Evolutionary conservation across 2,329 filamentous ascomycete genomes (phyloP).

Genomic region (Alternaria brassicae): DNA sequence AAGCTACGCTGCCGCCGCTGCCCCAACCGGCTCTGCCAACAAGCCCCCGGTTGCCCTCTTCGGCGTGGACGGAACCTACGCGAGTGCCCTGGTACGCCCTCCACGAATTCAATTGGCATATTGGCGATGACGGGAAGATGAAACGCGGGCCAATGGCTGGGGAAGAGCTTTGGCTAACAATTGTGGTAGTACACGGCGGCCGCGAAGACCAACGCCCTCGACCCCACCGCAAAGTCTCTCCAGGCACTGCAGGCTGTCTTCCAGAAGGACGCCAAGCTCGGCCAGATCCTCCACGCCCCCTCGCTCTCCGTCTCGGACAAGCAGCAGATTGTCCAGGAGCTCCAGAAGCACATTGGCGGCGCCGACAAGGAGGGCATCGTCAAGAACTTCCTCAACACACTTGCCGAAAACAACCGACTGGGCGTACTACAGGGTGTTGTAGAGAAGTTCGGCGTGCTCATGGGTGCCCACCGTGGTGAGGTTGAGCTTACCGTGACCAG

Average conservation of each 20-base stretch:
- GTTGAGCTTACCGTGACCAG: conserved; percentile 91
- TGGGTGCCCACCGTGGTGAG: conserved; percentile 90
- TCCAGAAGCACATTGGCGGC: conserved; percentile 79
- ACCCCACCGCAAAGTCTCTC: conserved; percentile 83
- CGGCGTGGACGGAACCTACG: conserved; percentile 97
- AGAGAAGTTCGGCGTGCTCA: conserved; percentile 86
- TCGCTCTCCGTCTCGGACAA: conserved; percentile 83
- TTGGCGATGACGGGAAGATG: conserved; percentile 31
- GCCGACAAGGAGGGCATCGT: conserved; percentile 77
- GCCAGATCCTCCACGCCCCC: conserved; percentile 76
- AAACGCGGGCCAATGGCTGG: conserved; percentile 25
- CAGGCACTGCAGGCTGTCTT: conserved; percentile 73
- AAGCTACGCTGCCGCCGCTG: conserved; percentile 73
- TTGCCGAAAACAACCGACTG: conserved; percentile 97
- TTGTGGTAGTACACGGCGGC: conserved; percentile 86
- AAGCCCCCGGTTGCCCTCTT: conserved; percentile 91
- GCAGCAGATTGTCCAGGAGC: conserved; percentile 82
- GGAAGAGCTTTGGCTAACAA: conserved; percentile 33
- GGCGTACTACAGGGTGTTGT: conserved; percentile 80
- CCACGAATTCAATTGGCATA: conserved; percentile 25
- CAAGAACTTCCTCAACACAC: conserved; percentile 89
- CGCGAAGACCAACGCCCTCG: conserved; percentile 84
- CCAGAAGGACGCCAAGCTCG: conserved; percentile 84
- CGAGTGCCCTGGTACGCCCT: conserved; percentile 88
- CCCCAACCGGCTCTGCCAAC: conserved; percentile 66